Conservation (phyloP, 768 basidiomycete species). For the Krasilnikovozyma curviuscula region DNA sequence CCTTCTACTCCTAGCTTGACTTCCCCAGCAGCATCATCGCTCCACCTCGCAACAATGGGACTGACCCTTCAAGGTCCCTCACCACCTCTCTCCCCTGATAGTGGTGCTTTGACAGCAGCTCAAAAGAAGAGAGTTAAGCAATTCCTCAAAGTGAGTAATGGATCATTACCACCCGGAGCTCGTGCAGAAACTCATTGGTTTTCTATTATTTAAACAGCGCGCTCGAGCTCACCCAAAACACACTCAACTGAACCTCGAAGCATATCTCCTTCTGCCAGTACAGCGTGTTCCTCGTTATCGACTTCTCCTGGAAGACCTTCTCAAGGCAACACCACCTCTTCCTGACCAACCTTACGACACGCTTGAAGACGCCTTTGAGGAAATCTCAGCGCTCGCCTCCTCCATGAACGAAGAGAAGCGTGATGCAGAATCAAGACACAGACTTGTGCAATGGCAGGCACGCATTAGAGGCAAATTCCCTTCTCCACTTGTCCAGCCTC, state of each 20-base stretch:
- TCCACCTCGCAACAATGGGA: slow-evolving; percentile 4
- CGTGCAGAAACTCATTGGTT: not conserved
- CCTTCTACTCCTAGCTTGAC: slow-evolving; percentile 24
- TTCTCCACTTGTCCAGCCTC: slow-evolving; percentile 93
- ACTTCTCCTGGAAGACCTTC: slow-evolving; percentile 60
- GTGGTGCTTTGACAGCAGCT: slow-evolving; percentile 38
- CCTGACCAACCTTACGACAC: slow-evolving; percentile 42
- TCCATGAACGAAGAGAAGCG: slow-evolving; percentile 98
- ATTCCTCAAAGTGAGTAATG: slow-evolving; percentile 41
- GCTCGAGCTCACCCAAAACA: slow-evolving; percentile 76
- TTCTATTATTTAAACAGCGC: slow-evolving; percentile 30
- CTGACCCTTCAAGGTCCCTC: not conserved
- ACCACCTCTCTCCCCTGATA: not conserved
- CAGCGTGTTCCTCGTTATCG: slow-evolving; percentile 96
- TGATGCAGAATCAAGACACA: slow-evolving; percentile 75
- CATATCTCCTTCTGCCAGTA: slow-evolving; percentile 80
- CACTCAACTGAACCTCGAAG: slow-evolving; percentile 82
- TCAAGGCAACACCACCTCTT: slow-evolving; percentile 62
- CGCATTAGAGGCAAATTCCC: slow-evolving; percentile 82
- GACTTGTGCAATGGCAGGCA: slow-evolving; percentile 50
- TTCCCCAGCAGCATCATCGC: slow-evolving; percentile 44
- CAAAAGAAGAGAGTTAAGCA: slow-evolving; percentile 74
- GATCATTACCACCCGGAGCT: not conserved
- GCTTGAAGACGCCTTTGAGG: slow-evolving; percentile 65
- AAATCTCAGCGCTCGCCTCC: slow-evolving; percentile 72